Evolutionary conservation across 1,139 yeast species (phyloP), one percentile per base, ranked within the genome.

Genomic region (Wickerhamomyces sp.): DNA sequence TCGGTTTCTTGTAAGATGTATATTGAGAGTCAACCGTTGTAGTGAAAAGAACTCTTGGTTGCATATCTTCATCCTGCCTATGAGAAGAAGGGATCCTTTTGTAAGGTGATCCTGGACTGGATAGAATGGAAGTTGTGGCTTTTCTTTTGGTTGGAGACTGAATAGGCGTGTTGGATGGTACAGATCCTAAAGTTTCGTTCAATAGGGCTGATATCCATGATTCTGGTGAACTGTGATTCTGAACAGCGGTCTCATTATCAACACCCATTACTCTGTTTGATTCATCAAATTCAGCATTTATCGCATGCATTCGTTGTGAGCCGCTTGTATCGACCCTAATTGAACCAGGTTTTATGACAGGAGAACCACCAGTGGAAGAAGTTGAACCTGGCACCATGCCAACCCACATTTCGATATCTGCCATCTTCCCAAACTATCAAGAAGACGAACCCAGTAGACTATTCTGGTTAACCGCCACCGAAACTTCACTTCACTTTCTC

Each of bases 341-440:
- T 10, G n/a, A 8, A 9, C 9, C n/a, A 6, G 26, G 5, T 9
- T 27, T 23, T 6, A 6, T 13, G 27, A 6, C 8, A 8, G 9
- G 32, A 5, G 23, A n/a, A 8, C 11, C 27, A 7, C 30, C 26
- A 18, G 23, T 15, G 13, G 31, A 29, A 7, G n/a, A 7, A 23
- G 11, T 3, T 34, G 40, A 18, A 29, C 40, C 32, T 14, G 35
- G 40, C n/a, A 35, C 18, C n/a, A 31, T 30, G 9, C 35, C 30
- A 30, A 38, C 15, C 36, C 31, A 27, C 35, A 31, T 30, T 26
- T 38, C 40, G 23, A 38, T 38, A n/a, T 38, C 40, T 31, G 31
- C 18, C 40, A 38, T 38, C 34, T 7, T 11, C 13, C 11, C 13
- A 29, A 11, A 10, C 31, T 29, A 10, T 29, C 13, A 29, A 3